Evolutionary conservation across 441 rosid species (phyloP), one percentile per base, ranked within the genome.

Genomic region (Pelargonium fulgidum): DNA sequence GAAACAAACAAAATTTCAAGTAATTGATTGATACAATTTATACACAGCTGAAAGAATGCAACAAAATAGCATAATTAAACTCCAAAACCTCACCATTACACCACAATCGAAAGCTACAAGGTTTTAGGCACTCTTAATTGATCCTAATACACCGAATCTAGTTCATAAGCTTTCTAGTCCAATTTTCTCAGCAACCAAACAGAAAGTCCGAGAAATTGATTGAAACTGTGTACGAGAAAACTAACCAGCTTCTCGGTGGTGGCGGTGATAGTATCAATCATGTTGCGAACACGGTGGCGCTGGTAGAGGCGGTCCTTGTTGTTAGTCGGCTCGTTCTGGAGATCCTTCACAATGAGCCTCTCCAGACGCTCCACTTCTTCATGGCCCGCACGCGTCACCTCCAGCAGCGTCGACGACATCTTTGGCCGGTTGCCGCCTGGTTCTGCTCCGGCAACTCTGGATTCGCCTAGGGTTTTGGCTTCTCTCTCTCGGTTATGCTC

Each of bases 331-430:
- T 87, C 94, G 10, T 79, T 88, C 78, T 91, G 99, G 44, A 95
- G 87, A 78, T 95, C 98, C 84, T 89, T 86, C 65, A 92, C 96
- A 67, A 95, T 71, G 24, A 92, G 81, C 65, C 97, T 91, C 77
- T 95, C 97, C 26, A 91, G 45, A 62, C 91, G 83, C 79, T 95
- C 99, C 62, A 89, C 82, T 69, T 95, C 97, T 84, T 95, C 96
- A 63, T 95, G 99, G 19, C 87, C 80, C 9, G 89, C 86, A 17
- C 99, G 91, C 63, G 97, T 90, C 75, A 81, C 81, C 86, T 90
- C 99, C 64, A 95, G 84, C 58, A 92, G 84, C 45, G 98, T 92
- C 75, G 99, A 90, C 64, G 98, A 91, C 99, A 95, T 95, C 71
- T 69, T 78, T 19, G 10, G 65, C 8, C 45, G 0, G 64, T 42